A percentile compares a stretch with the other conserved stretches of the same genome.
Evolutionary conservation across 495 filamentous ascomycete genomes (phyloP).

Genomic region (Terfezia boudieri): DNA sequence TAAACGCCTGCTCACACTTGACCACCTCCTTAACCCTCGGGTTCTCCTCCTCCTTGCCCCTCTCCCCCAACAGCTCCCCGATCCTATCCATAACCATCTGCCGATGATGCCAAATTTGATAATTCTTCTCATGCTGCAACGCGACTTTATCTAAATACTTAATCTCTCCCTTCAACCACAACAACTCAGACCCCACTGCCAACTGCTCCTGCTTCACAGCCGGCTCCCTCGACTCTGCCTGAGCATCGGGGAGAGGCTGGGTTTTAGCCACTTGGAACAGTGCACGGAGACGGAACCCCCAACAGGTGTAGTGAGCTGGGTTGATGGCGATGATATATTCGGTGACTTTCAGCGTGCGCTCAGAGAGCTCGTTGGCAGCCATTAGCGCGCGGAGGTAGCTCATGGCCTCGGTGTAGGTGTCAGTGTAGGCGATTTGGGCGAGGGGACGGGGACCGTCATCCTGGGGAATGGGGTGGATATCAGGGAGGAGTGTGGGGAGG

Average conservation of each 20-base stretch:
- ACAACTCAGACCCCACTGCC: constrained; percentile 39
- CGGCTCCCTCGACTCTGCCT: neutral
- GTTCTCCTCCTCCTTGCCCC: neutral
- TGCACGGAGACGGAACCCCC: constrained; percentile 27
- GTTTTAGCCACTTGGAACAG: neutral
- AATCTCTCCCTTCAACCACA: constrained; percentile 34
- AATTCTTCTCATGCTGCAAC: constrained; percentile 75
- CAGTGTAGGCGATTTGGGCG: constrained; percentile 68
- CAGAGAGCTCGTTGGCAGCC: constrained; percentile 62
- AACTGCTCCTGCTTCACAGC: constrained; percentile 17
- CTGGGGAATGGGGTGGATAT: constrained; percentile 60
- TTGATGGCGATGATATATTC: constrained; percentile 78
- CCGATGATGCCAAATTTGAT: constrained; percentile 97
- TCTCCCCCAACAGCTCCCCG: constrained; percentile 15
- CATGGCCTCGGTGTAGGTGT: constrained; percentile 68
- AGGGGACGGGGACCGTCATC: constrained; percentile 62
- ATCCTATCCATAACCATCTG: constrained; percentile 49
- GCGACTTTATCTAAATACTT: constrained; percentile 68
- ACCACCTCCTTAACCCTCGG: constrained; percentile 14
- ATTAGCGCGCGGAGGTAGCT: constrained; percentile 85
- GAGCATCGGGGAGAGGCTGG: neutral
- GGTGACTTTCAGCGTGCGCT: constrained; percentile 60
- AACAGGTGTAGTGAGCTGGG: constrained; percentile 93
- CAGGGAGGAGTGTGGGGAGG: constrained; percentile 19
- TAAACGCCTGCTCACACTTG: constrained; percentile 44